Evolutionary conservation across 805 yeast genomes (phyloP).

Genomic region (Helenozyma rhizophorensis): DNA sequence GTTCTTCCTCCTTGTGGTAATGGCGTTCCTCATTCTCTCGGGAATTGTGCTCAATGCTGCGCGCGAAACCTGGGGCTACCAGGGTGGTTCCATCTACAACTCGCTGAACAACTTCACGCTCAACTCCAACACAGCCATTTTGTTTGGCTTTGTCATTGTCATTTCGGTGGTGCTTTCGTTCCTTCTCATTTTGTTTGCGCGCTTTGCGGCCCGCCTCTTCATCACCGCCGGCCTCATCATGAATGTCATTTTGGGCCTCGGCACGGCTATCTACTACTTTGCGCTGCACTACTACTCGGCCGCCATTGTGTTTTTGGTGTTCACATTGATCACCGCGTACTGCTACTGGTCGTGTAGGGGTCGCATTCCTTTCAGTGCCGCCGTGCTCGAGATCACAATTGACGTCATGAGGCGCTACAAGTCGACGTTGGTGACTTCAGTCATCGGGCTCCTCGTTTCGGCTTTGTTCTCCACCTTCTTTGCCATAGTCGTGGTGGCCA

Average conservation of each 20-base stretch:
- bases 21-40: slow-evolving; percentile 69
- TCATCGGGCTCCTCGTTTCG: slow-evolving; percentile 54
- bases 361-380: slow-evolving; percentile 71
- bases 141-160: slow-evolving; percentile 62
- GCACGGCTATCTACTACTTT: slow-evolving; percentile 72
- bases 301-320: slow-evolving; percentile 67
- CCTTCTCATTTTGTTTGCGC: slow-evolving; percentile 55
- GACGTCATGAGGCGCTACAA: slow-evolving; percentile 74
- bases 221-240: slow-evolving; percentile 64
- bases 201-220: slow-evolving; percentile 61
- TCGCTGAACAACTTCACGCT: slow-evolving; percentile 53
- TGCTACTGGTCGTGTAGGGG: slow-evolving; percentile 69
- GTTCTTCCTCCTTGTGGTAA: slow-evolving; percentile 42
- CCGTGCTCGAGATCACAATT: slow-evolving; percentile 65
- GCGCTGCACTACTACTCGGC: slow-evolving; percentile 70
- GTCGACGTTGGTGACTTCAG: slow-evolving; percentile 57
- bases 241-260: slow-evolving; percentile 66
- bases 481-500: slow-evolving; percentile 63
- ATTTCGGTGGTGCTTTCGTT: slow-evolving; percentile 56
- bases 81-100: slow-evolving; percentile 62
- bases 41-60: slow-evolving; percentile 65
- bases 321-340: slow-evolving; percentile 60
- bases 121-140: slow-evolving; percentile 69
- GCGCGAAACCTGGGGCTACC: slow-evolving; percentile 46
- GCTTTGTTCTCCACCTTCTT: slow-evolving; percentile 66